Conservation (phyloP, 805 yeast genomes). For the Zygoascus tannicola region DNA sequence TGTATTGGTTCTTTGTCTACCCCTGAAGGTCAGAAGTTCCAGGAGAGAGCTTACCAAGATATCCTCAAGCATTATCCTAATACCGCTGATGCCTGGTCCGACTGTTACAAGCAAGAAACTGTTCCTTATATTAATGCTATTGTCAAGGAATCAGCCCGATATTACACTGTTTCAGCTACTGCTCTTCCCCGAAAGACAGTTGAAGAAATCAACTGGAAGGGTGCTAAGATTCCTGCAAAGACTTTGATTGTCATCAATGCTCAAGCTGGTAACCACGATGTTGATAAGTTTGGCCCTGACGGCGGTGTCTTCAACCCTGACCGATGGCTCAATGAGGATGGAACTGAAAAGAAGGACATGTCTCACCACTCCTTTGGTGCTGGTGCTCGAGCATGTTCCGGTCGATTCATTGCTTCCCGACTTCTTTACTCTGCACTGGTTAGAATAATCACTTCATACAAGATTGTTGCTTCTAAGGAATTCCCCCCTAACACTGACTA, state of each 20-base stretch:
- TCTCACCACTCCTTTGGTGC: constrained; percentile 35
- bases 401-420: constrained; percentile 47
- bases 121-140: constrained; percentile 50
- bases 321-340: constrained; percentile 22
- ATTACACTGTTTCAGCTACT: constrained; percentile 57
- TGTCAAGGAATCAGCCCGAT: constrained; percentile 54
- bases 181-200: constrained; percentile 56
- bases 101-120: constrained; percentile 21
- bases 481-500: constrained; percentile 21
- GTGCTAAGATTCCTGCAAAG: constrained; percentile 41
- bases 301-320: constrained; percentile 25
- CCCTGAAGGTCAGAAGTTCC: constrained; percentile 33
- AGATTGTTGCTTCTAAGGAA: constrained; percentile 27
- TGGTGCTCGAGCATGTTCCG: constrained; percentile 60
- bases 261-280: constrained; percentile 63
- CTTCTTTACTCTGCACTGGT: constrained; percentile 48
- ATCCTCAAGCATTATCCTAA: constrained; percentile 30
- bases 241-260: constrained; percentile 58
- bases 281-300: constrained; percentile 19
- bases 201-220: constrained; percentile 35
- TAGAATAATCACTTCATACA: constrained; percentile 41
- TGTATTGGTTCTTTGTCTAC: constrained; percentile 49
- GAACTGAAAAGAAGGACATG: constrained; percentile 17
- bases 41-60: constrained; percentile 36
- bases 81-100: constrained; percentile 21